Base-by-base conservation (phyloP, 345 rosid species). In the Citrus glauca region DNA sequence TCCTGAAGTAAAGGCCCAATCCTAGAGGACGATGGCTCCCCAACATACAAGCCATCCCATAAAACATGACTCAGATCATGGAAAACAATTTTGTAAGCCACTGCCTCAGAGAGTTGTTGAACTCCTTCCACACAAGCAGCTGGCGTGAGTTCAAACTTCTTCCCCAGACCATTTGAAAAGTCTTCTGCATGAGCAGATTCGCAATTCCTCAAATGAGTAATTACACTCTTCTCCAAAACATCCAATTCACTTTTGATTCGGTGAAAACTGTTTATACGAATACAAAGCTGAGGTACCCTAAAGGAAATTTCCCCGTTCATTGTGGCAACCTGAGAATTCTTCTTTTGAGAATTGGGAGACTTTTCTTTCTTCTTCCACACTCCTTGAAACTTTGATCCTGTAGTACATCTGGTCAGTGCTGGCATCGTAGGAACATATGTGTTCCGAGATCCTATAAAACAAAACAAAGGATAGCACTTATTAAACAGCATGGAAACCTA, bases 291-390 rank as follows among this genome's bases (percentile, higher is more conserved):
- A 2, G 94, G 81, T 24, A 87, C 78, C 71, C 97, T 95, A 71
- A 88, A 92, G 55, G 94, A 82, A 74, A 77, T 83, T 17, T 88
- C 95, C 27, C 97, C 94, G 40, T 90, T 94, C 71, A 76, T 73
- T 57, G 88, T 85, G 11, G 90, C 88, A 37, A 86, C 91, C 88
- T 94, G 97, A 81, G 99, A 84, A 84, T 87, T 90, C 85, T 84
- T 91, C 89, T 90, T 94, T 66, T 85, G 97, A 81, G 83, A 72
- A 66, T 84, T 86, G 6, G 90, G 82, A 24, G 89, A 76, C 89
- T 92, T 94, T 79, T 96, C 98, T 88, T 94, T 96, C 89, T 92
- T 96, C 89, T 90, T 96, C 91, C 95, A 94, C 17, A 90, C 91
- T 77, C 93, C 91, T 88, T 92, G 98, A 77, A 95, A 93, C 83